Evolutionary conservation across 768 basidiomycete genomes (phyloP), one percentile per base, ranked within the genome.

Genomic region (Cytidiella melzeri): DNA sequence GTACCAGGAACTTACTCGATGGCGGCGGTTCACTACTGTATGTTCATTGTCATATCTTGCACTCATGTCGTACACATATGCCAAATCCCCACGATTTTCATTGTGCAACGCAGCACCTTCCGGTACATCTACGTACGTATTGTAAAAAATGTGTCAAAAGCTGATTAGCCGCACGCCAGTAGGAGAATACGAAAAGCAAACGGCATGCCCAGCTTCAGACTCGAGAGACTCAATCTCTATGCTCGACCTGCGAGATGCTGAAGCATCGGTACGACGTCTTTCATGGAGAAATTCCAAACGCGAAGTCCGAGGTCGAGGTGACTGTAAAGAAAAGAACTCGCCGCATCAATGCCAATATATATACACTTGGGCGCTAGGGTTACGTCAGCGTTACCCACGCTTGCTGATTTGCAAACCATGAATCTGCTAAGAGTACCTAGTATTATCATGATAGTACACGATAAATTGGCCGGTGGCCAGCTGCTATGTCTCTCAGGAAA

Each of bases 151-250:
- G 77, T 83, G 67, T 64, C 79, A 75, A 69, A 70, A 73, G 69
- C 82, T 83, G 83, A 86, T 86, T 85, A 78, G 73, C 81, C 83
- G 72, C 72, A 61, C 67, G 61, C 72, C 80, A 66, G 65, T 76
- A 55, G 60, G 55, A 36, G 55, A 45, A 57, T 53, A 57, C 60
- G 52, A 60, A 60, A 59, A 73, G 75, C 63, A 69, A 73, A 77
- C 74, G 79, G 75, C 81, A 84, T 83, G 83, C 83, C 83, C 83
- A 85, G 82, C 67, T 70, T 69, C 59, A 73, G 77, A 63, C 56
- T 46, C 52, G 53, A 56, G 27, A 28, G 4, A 12, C 19, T 52
- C 39, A 51, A 50, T 72, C 57, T 45, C 53, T 81, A 72, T 82
- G 59, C 80, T 79, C 80, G 72, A 67, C 62, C 53, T 52, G 64